phyloP scores from a whole-genome alignment of 306 rosid genomes.

The Cicer yamashitae region DNA sequence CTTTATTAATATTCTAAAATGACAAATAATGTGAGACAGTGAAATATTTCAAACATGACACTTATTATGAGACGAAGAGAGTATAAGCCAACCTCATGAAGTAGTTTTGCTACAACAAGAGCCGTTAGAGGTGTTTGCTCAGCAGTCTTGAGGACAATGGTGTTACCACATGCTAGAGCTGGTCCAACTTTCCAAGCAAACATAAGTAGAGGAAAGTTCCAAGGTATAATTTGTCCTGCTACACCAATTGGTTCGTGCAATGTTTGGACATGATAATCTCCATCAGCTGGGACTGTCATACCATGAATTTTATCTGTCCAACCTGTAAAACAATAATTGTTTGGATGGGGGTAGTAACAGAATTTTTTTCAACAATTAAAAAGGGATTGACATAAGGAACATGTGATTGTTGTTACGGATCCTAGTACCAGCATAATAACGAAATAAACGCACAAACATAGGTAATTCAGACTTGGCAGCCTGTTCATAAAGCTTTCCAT shows the following conservation, averaged over 20 bases:
- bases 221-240: constrained; percentile 95
- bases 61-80: too few relatives aligned
- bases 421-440: constrained; percentile 79
- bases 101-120: constrained; percentile 68
- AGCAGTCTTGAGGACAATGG: constrained; percentile 79
- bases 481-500: constrained; percentile 83
- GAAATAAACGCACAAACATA: constrained; percentile 69
- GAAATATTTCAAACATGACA: too few relatives aligned
- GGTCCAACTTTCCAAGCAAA: constrained; percentile 99
- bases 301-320: constrained; percentile 99
- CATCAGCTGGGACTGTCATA: constrained; percentile 89
- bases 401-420: constrained; percentile 1
- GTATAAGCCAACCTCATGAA: constrained; percentile 68
- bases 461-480: constrained; percentile 66
- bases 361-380: not conserved
- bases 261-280: constrained; percentile 75
- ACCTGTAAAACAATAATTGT: constrained; percentile 53
- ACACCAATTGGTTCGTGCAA: constrained; percentile 98
- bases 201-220: constrained; percentile 96
- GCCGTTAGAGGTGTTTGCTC: constrained; percentile 96
- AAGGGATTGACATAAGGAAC: not conserved
- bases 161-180: constrained; percentile 92
- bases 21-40: too few relatives aligned
- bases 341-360: not conserved
- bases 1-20: too few relatives aligned